Conservation (phyloP, 2,329 filamentous ascomycete genomes). For the Paraphaeosphaeria sporulosa region DNA sequence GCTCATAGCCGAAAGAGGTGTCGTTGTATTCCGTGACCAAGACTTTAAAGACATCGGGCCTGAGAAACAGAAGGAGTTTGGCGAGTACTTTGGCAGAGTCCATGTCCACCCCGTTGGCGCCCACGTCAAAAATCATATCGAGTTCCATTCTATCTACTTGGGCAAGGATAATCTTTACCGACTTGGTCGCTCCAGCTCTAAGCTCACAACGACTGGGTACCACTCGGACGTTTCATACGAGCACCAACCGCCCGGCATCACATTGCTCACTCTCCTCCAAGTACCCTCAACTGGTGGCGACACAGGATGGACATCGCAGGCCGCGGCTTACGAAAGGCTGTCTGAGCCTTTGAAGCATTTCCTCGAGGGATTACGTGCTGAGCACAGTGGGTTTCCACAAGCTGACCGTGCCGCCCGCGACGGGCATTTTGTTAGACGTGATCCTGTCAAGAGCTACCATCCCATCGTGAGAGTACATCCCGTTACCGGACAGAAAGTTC, state of each 20-base stretch:
- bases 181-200: constrained; percentile 29
- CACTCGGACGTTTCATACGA: constrained; percentile 87
- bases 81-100: constrained; percentile 9
- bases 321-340: constrained; percentile 13
- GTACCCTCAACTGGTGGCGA: constrained; percentile 58
- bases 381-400: constrained; percentile 18
- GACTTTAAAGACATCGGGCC: constrained; percentile 13
- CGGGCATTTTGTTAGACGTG: constrained; percentile 9
- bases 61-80: constrained; percentile 12
- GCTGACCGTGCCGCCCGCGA: constrained; percentile 9
- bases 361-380: constrained; percentile 19
- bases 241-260: constrained; percentile 82
- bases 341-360: constrained; percentile 16
- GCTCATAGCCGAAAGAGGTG: constrained; percentile 8
- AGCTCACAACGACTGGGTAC: constrained; percentile 56
- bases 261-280: constrained; percentile 83
- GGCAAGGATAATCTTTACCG: constrained; percentile 36
- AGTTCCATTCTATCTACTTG: constrained; percentile 35
- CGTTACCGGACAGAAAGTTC: constrained; percentile 18
- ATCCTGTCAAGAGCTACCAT: constrained; percentile 15
- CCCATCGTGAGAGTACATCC: constrained; percentile 18
- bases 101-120: constrained; percentile 13
- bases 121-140: constrained; percentile 37
- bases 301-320: constrained; percentile 14
- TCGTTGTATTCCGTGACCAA: constrained; percentile 12